Evolutionary conservation across 2,329 filamentous ascomycete species (phyloP).

Genomic region (Didymella keratinophila): DNA sequence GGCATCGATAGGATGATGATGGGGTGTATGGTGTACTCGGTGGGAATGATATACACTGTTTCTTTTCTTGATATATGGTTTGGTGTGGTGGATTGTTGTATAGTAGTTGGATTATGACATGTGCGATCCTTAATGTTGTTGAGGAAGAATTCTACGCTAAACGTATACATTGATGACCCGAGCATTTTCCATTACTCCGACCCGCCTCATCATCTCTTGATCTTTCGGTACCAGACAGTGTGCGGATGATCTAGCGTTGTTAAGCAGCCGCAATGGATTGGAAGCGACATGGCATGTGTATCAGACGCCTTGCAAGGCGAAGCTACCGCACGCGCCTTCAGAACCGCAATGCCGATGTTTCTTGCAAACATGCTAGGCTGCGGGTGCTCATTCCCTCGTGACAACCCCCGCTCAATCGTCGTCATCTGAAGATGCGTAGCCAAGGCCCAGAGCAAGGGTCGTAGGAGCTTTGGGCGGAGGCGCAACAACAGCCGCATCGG

Average conservation of each 20-base stretch:
- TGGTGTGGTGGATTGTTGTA: constrained; percentile 16
- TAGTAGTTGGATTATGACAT: neutral
- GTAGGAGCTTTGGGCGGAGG: constrained; percentile 28
- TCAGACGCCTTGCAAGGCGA: neutral
- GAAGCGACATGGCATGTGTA: neutral
- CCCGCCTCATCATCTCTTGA: neutral
- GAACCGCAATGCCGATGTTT: neutral
- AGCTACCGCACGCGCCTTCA: neutral
- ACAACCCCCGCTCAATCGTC: constrained; percentile 40
- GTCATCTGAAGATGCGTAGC: constrained; percentile 56
- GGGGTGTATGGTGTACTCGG: neutral
- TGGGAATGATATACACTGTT: constrained; percentile 2
- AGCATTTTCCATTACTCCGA: neutral
- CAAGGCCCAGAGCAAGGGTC: constrained; percentile 47
- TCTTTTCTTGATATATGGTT: constrained; percentile 6
- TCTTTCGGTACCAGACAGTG: neutral
- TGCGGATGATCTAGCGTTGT: neutral
- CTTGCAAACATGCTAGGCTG: neutral
- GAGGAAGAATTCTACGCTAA: constrained; percentile 4
- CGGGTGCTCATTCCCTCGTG: neutral
- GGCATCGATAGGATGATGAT: neutral
- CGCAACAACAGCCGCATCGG: constrained; percentile 20
- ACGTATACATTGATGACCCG: neutral
- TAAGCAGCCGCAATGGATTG: neutral
- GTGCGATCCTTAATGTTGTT: constrained; percentile 12